Base-by-base conservation (phyloP, 257 asterid genomes). In the Oldenlandia corymbosa region DNA sequence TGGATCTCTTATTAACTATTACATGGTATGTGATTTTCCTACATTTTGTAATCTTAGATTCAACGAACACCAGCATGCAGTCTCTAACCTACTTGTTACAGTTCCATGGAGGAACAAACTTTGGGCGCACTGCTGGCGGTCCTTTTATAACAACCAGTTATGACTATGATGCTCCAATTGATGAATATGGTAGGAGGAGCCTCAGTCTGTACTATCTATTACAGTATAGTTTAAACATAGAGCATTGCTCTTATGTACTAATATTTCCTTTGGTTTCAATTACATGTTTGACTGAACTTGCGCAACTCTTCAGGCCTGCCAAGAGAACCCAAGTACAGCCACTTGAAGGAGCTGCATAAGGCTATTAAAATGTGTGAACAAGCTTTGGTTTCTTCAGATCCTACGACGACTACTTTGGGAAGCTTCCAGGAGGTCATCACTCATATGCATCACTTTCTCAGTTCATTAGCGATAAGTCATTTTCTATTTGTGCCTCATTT, bases 41-140 rank as follows among this genome's bases (percentile, higher is more conserved):
- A 34, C 4, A 3, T 3, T 34, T 9, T 34, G 6, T 3, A 34
- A 3, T 34, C 4, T 4, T 5, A 56, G 46, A 17, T 5, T 28
- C 39, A n/a, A 5, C 56, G 52, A n/a, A 32, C 7, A 17, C 23
- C 27, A 50, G 61, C 28, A 13, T 11, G 36, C 47, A 51, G 18
- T 28, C 45, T 0, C 43, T 62, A n/a, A n/a, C 27, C 17, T 49
- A 32, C 66, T 64, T 56, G 49, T 53, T 24, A 42, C 81, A 86
- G 95, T 86, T 68, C 51, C 95, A 86, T 5, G 95, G 95, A 8
- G 95, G 95, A 68, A 86, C 95, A 41, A 86, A 86, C 79, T 84
- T 84, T 46, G 91, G 87, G 10, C 88, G 95, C 64, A 78, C 84
- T n/a, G 86, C 87, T 34, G 94, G 90, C 20, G 95, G 95, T 23